Base-by-base conservation (phyloP, 106 monocot genomes). In the Dioscorea zingiberensis region DNA sequence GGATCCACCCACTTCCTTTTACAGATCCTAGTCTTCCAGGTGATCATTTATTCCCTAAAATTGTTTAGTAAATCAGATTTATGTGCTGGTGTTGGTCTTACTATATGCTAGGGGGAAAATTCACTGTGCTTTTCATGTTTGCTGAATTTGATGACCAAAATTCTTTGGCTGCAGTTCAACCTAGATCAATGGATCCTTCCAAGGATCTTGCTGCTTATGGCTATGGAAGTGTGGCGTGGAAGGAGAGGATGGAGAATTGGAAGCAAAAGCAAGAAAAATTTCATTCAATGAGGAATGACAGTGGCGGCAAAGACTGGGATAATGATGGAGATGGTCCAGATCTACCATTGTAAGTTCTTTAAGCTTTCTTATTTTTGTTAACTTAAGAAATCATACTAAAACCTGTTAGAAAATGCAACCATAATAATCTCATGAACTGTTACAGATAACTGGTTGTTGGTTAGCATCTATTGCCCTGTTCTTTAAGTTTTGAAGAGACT, bases 181-280 rank as follows among this genome's bases (percentile, higher is more conserved):
- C 88, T 0, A 83, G 95, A 75, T 91, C 95, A 16, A 88, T 95
- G 95, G 95, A 95, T 71, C 95, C 95, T 64, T 91, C 95, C 38
- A 95, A 88, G 70, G 95, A 95, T 67, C 76, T 95, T 19, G 95
- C 88, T 38, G 91, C 95, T n/a, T 95, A 95, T 75, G 95, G 95
- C 3, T 95, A 95, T 78, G 95, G 95, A 63, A 95, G 91, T 63
- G 81, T 95, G 19, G 95, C 95, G 0, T 95, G 95, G 95, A 95
- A 95, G 74, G 91, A 88, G 66, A 80, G 95, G 65, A 91, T 95
- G 91, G 95, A 95, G 76, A 83, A 65, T 66, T 95, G 95, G 95
- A 94, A 85, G 59, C 94, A 90, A 72, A 95, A 88, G 73, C 95
- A 95, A 48, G 95, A 95, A 32, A 95, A 88, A 63, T 11, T 85